A percentile compares a stretch with the other conserved stretches of the same genome.
Conservation (phyloP, 306 rosid species). For the Quercus variabilis region DNA sequence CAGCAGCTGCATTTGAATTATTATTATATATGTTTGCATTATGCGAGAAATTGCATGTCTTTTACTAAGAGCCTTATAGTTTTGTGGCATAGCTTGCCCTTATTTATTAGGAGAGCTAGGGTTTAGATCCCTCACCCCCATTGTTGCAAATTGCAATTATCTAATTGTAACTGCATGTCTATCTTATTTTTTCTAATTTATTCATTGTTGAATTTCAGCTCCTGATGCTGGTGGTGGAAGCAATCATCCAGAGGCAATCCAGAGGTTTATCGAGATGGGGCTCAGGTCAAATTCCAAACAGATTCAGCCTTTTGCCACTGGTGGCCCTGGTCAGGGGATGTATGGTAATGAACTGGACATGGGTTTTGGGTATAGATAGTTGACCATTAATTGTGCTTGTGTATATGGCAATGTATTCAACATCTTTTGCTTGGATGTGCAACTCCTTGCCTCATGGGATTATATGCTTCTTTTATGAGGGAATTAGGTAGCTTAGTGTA, state of each 20-base stretch:
- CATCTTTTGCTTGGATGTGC: slow-evolving; percentile 23
- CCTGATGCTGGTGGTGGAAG: slow-evolving; percentile 64
- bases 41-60: not conserved
- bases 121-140: too few species aligned
- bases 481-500: slow-evolving; percentile 29
- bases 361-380: slow-evolving; percentile 81
- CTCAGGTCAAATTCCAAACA: slow-evolving; percentile 58
- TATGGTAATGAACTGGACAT: slow-evolving; percentile 74
- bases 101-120: too few species aligned
- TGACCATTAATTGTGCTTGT: slow-evolving; percentile 23
- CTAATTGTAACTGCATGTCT: not conserved
- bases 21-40: not conserved
- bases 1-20: too few species aligned
- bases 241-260: slow-evolving; percentile 77
- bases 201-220: slow-evolving; percentile 31
- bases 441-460: slow-evolving; percentile 38
- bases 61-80: too few species aligned
- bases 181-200: not conserved
- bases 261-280: slow-evolving; percentile 89
- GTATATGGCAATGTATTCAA: slow-evolving; percentile 43
- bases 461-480: slow-evolving; percentile 9
- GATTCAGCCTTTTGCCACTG: slow-evolving; percentile 31
- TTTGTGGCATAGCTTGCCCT: too few species aligned
- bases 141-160: too few species aligned
- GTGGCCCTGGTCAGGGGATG: slow-evolving; percentile 52